Evolutionary conservation across 2,329 filamentous ascomycete genomes (phyloP).

Genomic region (Zymoseptoria passerinii): DNA sequence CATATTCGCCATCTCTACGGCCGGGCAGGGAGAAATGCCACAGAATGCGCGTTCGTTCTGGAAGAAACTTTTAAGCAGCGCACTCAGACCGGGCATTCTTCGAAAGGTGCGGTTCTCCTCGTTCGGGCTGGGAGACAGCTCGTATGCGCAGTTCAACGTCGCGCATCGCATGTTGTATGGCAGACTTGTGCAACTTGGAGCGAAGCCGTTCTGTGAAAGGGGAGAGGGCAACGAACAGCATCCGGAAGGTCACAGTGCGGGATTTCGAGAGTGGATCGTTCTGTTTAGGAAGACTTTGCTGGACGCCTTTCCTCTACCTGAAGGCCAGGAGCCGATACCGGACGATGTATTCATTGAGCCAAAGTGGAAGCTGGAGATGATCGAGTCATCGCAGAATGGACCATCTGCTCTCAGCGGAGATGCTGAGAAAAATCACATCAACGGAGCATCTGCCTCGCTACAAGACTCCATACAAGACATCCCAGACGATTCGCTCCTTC

Average conservation of each 20-base stretch:
- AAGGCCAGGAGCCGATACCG: constrained; percentile 60
- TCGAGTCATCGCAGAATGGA: background rate
- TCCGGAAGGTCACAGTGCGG: constrained; percentile 63
- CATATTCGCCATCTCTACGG: constrained; percentile 81
- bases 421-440: background rate
- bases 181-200: constrained; percentile 74
- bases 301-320: constrained; percentile 59
- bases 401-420: too few relatives aligned
- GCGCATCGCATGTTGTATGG: constrained; percentile 82
- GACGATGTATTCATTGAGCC: constrained; percentile 66
- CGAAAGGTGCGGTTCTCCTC: constrained; percentile 64
- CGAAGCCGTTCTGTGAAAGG: constrained; percentile 61
- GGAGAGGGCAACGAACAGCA: constrained; percentile 93
- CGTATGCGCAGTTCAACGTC: constrained; percentile 91
- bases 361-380: constrained; percentile 54
- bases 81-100: constrained; percentile 63
- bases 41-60: constrained; percentile 75
- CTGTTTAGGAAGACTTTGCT: constrained; percentile 60
- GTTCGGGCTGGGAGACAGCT: constrained; percentile 90
- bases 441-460: background rate
- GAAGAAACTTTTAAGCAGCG: constrained; percentile 73
- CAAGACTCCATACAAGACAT: background rate
- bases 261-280: constrained; percentile 33
- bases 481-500: constrained; percentile 35
- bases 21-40: constrained; percentile 88